Conservation (phyloP, 164 flowering plant species). For the Protea cynaroides region DNA sequence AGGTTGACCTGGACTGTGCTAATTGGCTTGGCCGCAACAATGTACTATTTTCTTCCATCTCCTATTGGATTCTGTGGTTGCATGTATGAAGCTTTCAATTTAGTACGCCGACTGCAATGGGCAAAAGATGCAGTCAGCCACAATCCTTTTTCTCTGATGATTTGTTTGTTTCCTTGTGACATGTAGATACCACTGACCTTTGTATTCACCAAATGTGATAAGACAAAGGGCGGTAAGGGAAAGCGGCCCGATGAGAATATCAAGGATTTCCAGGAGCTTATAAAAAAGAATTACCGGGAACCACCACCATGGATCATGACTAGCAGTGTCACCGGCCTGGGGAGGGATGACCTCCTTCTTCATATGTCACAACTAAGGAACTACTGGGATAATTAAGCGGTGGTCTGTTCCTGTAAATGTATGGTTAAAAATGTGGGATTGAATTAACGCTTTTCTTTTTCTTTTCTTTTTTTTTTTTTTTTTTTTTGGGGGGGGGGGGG, state of each 20-base stretch:
- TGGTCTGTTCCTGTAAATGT: background rate
- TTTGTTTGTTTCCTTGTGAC: conserved; percentile 2
- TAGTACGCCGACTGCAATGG: no score
- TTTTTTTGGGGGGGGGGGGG: no score
- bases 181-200: conserved; percentile 77
- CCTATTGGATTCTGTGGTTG: background rate
- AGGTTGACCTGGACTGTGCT: conserved; percentile 91
- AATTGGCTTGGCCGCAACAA: conserved; percentile 97
- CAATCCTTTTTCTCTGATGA: background rate
- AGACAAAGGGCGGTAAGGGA: conserved; percentile 58
- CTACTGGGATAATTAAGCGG: conserved; percentile 76
- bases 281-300: conserved; percentile 30
- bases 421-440: background rate
- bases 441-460: background rate
- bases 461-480: no score
- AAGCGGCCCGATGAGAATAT: conserved; percentile 60
- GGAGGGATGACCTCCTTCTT: conserved; percentile 86
- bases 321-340: conserved; percentile 82
- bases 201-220: conserved; percentile 95
- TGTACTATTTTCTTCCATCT: conserved; percentile 26
- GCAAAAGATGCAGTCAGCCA: background rate
- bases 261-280: conserved; percentile 33
- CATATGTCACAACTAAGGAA: conserved; percentile 93
- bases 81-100: no score
- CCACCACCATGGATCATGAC: conserved; percentile 98